These are phyloP conservation scores for Fusarium floridanum DNA, from an alignment of 2,329 filamentous ascomycete species.

Conservation along the genomic window DNA sequence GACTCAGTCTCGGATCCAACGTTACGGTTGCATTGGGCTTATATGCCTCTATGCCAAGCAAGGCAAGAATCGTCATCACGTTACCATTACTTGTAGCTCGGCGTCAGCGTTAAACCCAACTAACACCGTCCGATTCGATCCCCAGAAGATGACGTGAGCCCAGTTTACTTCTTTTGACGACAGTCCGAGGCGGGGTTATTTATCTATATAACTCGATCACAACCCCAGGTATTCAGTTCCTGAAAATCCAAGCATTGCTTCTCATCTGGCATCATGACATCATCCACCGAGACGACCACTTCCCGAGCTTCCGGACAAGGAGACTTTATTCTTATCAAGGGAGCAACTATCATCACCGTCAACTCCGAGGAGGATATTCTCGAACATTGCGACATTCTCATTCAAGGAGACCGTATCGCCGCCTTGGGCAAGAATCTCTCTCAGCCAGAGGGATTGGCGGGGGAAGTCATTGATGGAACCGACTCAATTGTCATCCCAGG, in stretches of 20 bases:
- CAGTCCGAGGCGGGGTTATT: not conserved
- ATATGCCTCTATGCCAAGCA: not conserved
- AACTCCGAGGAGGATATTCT: not conserved
- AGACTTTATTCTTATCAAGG: not conserved
- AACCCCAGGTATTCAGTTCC: not conserved
- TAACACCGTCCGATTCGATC: not conserved
- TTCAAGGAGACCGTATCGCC: not conserved
- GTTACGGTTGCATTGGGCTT: not conserved
- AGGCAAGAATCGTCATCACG: not conserved
- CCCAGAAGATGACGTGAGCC: not conserved
- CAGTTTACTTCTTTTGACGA: not conserved
- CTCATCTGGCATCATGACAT: not conserved
- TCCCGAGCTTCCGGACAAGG: not conserved
- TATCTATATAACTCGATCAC: not conserved
- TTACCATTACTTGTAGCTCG: not conserved
- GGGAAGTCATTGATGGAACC: not conserved
- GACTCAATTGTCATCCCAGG: not conserved
- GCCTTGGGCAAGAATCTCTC: not conserved
- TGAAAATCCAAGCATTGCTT: not conserved
- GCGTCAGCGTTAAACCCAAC: not conserved
- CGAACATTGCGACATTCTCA: not conserved
- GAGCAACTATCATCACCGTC: not conserved
- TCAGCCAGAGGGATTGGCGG: not conserved
- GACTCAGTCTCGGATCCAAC: not conserved
- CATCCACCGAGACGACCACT: not conserved